Conservation (phyloP, 768 basidiomycete genomes). For the Boletales sp. region DNA sequence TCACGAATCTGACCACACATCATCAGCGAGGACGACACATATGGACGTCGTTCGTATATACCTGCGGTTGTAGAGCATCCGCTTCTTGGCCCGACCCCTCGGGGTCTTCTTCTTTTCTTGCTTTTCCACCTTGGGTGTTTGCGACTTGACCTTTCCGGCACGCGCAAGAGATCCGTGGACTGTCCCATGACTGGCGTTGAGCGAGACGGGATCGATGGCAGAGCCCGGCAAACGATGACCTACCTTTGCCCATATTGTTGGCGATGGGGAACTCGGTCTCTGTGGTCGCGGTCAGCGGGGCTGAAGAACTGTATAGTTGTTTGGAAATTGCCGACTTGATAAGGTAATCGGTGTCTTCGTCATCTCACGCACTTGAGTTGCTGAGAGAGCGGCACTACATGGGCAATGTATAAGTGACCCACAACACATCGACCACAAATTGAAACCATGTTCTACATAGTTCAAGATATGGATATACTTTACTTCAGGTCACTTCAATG, state of each 20-base stretch:
- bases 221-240: too few species aligned
- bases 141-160: conserved; percentile 99
- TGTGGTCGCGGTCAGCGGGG: too few species aligned
- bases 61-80: conserved; percentile 90
- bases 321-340: too few species aligned
- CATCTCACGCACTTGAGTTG: conserved; percentile 26
- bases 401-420: conserved; percentile 42
- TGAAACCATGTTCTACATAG: too few species aligned
- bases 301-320: too few species aligned
- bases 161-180: conserved; percentile 99
- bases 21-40: background rate
- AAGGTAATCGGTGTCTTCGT: conserved; percentile 18
- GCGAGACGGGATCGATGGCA: too few species aligned
- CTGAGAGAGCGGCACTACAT: conserved; percentile 81
- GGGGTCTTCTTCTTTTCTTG: conserved; percentile 99
- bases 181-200: too few species aligned
- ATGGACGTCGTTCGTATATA: conserved; percentile 35
- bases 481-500: too few species aligned
- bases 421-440: too few species aligned
- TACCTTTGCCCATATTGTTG: too few species aligned
- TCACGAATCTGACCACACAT: conserved; percentile 66
- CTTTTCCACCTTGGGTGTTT: conserved; percentile 96
- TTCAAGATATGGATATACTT: too few species aligned
- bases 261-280: too few species aligned
- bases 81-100: conserved; percentile 97